Percentiles rank a stretch among this genome's conserved stretches.
Conservation (phyloP, 805 yeast genomes). For the Ogataea degrootiae region DNA sequence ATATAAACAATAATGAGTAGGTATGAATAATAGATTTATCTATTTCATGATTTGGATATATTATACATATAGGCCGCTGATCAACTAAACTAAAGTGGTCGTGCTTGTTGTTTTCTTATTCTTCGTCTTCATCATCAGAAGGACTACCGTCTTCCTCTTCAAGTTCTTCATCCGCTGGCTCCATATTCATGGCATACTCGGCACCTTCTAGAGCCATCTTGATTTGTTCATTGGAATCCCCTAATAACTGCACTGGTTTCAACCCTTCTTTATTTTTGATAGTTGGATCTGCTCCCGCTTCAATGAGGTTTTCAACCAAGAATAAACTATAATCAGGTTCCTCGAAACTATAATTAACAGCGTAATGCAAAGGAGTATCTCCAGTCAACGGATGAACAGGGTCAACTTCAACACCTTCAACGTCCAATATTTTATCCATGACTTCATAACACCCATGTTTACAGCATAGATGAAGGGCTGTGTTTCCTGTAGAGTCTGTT, state of each 20-base stretch:
- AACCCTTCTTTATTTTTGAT: conserved; percentile 56
- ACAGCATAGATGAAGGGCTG: conserved; percentile 79
- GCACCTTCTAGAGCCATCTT: conserved; percentile 71
- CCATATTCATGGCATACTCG: conserved; percentile 58
- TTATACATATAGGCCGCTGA: background rate
- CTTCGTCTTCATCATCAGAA: conserved; percentile 19
- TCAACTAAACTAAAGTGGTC: background rate
- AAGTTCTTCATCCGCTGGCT: conserved; percentile 24
- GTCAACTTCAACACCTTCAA: conserved; percentile 88
- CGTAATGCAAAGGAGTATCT: conserved; percentile 86
- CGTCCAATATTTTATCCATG: conserved; percentile 74
- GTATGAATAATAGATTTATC: background rate
- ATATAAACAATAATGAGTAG: background rate
- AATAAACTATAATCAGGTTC: conserved; percentile 85
- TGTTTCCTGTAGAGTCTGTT: conserved; percentile 71
- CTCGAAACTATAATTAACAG: conserved; percentile 68
- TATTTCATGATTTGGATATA: background rate
- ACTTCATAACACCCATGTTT: conserved; percentile 81
- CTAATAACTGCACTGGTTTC: conserved; percentile 66
- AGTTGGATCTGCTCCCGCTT: conserved; percentile 86
- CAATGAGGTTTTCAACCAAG: conserved; percentile 74
- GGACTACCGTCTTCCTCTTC: conserved; percentile 32
- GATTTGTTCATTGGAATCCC: conserved; percentile 51
- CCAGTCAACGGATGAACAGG: conserved; percentile 67
- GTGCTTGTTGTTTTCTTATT: background rate